Evolutionary conservation across 208 protist genomes (phyloP), one percentile per base, ranked within the genome.

Genomic region (Trypanosoma brucei): DNA sequence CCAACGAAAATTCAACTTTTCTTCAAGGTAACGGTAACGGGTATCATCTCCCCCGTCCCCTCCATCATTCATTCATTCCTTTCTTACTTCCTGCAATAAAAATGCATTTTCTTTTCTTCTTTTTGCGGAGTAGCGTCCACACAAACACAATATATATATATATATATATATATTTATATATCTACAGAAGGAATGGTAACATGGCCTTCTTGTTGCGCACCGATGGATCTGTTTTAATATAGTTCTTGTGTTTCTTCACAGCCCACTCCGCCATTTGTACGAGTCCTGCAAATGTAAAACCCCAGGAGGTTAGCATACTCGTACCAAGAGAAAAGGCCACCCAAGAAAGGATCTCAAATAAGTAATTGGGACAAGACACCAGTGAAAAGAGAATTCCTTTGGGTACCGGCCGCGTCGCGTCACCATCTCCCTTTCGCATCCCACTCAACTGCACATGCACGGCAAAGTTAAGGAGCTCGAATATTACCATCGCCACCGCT

Each of bases 341-440:
- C 96, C 96, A 98, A 9, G 84, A 88, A 59, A 96, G 73, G 37
- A 98, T 84, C 78, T 98, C 96, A 68, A 95, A 97, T 55, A 87
- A 88, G 84, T 98, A 98, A 76, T 98, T 98, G 31, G 96, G 94
- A 88, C 95, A 98, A 40, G 89, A 86, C 3, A 97, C 87, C 13
- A 94, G 66, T 14, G 89, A 68, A 72, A 98, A 98, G 42, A 97
- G 78, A 14, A 83, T 68, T 44, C 89, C 87, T 36, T 77, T 52
- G 34, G 96, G 96, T 55, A 94, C 83, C n/a, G 75, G 68, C 70
- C 93, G 87, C 40, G 77, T 75, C 35, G 70, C 70, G 45, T 91
- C 79, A 61, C 81, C 78, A 45, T 94, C 78, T 13, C 63, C 54
- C 62, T 78, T 68, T 66, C 94, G 86, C 81, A 98, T 92, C 64